phyloP scores from a whole-genome alignment of 371 early-diverging fungal genomes.

The Syncephalastrum sp. region DNA sequence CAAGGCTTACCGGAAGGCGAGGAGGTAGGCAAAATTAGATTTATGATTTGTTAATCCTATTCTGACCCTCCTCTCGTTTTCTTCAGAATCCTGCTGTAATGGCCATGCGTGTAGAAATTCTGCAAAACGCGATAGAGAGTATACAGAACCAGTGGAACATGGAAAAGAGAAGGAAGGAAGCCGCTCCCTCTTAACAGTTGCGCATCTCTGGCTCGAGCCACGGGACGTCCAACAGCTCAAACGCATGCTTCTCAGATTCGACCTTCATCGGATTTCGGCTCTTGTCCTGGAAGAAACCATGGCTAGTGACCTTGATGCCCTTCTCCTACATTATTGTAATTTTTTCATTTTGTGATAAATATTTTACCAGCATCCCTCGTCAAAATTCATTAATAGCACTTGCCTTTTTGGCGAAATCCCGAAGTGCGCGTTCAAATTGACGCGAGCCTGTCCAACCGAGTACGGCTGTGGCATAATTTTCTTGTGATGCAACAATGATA shows the following conservation, averaged over 20 bases:
- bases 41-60: too few species aligned
- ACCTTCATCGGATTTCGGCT: conserved; percentile 16
- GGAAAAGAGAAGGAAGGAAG: too few species aligned
- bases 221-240: conserved; percentile 36
- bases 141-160: too few species aligned
- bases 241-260: conserved; percentile 32
- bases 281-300: conserved; percentile 28
- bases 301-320: conserved; percentile 26
- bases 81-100: too few species aligned
- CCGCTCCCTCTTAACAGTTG: conserved; percentile 30
- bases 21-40: too few species aligned
- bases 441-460: conserved; percentile 55
- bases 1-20: too few species aligned
- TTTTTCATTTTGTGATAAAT: background rate
- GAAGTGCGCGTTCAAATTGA: conserved; percentile 39
- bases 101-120: too few species aligned
- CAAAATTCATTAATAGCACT: background rate
- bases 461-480: conserved; percentile 35
- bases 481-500: conserved; percentile 38
- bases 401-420: conserved; percentile 38
- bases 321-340: conserved; percentile 21
- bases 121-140: too few species aligned
- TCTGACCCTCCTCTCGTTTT: too few species aligned
- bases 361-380: background rate
- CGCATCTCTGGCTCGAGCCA: conserved; percentile 43